Evolutionary conservation across 116 monocot species (phyloP).

Genomic region (Trichopus zeylanicus): DNA sequence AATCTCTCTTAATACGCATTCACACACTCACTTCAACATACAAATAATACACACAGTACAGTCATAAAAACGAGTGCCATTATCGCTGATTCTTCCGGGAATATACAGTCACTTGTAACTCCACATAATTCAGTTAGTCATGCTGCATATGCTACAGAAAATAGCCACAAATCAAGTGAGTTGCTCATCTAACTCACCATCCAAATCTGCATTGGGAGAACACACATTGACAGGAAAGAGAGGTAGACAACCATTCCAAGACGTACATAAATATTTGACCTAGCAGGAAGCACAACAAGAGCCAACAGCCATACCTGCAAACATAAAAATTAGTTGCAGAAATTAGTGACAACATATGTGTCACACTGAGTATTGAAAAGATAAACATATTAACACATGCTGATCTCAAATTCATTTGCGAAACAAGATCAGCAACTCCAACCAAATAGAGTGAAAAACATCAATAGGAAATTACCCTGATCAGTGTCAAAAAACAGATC

Average conservation of each 20-base stretch:
- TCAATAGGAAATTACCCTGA: no score
- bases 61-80: no score
- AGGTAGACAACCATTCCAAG: constrained; percentile 73
- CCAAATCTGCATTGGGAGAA: constrained; percentile 80
- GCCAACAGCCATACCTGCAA: constrained; percentile 86
- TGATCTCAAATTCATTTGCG: no score
- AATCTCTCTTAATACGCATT: no score
- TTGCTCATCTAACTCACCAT: constrained; percentile 29
- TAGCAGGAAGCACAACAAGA: constrained; percentile 87
- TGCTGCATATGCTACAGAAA: no score
- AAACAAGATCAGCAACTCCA: no score
- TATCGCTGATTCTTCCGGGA: no score
- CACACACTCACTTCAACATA: no score
- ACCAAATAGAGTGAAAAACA: no score
- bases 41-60: no score
- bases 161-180: background rate
- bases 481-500: no score
- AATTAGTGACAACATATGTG: background rate
- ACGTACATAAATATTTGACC: constrained; percentile 82
- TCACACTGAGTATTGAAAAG: background rate
- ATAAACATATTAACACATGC: background rate
- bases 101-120: no score
- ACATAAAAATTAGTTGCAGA: background rate
- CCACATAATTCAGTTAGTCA: background rate
- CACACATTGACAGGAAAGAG: constrained; percentile 53